A percentile compares a stretch with the other conserved stretches of the same genome.
Evolutionary conservation across 345 rosid genomes (phyloP).

Genomic region (Euphorbia tirucalli): DNA sequence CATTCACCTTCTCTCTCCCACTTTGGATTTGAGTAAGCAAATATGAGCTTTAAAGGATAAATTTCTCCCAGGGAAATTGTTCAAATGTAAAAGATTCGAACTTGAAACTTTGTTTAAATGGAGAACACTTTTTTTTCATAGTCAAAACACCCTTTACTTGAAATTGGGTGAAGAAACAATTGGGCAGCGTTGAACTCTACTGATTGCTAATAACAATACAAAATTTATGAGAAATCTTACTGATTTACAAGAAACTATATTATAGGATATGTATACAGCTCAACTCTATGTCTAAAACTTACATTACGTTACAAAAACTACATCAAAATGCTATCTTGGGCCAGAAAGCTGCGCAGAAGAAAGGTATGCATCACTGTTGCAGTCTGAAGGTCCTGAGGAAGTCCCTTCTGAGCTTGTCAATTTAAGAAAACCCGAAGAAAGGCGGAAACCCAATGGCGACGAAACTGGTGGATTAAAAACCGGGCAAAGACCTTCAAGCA

Average conservation of each 20-base stretch:
- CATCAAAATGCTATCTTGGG: constrained; percentile 59
- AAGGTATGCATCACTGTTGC: constrained; percentile 59
- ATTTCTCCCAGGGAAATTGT: no score
- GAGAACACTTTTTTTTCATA: background rate
- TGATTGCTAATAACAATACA: constrained; percentile 17
- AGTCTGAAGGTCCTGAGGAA: constrained; percentile 72
- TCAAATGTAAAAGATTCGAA: no score
- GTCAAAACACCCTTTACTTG: background rate
- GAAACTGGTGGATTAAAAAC: constrained; percentile 66
- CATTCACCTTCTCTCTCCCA: no score
- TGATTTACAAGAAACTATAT: constrained; percentile 11
- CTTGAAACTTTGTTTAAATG: background rate
- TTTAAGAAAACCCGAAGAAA: constrained; percentile 44
- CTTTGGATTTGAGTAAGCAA: no score
- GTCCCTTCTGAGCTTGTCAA: constrained; percentile 60
- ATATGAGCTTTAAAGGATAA: no score
- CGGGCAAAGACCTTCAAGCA: constrained; percentile 79
- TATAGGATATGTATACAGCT: background rate
- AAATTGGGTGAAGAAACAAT: background rate
- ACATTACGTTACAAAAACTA: background rate
- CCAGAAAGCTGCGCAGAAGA: constrained; percentile 88
- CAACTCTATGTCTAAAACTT: background rate
- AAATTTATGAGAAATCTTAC: constrained; percentile 19
- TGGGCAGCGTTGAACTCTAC: background rate
- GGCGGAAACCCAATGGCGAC: constrained; percentile 59